A percentile compares a stretch with the other conserved stretches of the same genome.
These are phyloP conservation scores for Solanum okadae DNA, from an alignment of 257 asterid species.

Conservation along the genomic window DNA sequence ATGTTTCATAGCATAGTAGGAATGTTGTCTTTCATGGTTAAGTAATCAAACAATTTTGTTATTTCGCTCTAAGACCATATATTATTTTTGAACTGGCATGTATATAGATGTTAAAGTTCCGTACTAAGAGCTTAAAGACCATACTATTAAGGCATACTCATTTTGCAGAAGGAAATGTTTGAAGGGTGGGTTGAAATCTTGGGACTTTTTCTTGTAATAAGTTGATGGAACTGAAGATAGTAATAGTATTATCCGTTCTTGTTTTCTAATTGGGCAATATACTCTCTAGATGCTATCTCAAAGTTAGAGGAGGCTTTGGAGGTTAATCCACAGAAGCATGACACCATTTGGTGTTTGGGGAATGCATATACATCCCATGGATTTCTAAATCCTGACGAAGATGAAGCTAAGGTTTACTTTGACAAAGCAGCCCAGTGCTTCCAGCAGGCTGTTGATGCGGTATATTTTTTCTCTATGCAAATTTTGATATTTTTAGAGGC, in stretches of 20 bases:
- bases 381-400: slow-evolving; percentile 59
- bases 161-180: background rate
- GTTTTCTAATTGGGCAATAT: background rate
- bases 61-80: background rate
- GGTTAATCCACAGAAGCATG: slow-evolving; percentile 59
- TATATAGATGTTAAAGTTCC: background rate
- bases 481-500: background rate
- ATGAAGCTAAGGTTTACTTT: slow-evolving; percentile 51
- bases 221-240: background rate
- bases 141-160: background rate
- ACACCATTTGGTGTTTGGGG: slow-evolving; percentile 83
- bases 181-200: background rate
- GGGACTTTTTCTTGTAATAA: background rate
- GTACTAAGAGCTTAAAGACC: background rate
- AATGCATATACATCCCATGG: slow-evolving; percentile 79
- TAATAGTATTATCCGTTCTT: background rate
- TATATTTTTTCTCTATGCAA: background rate
- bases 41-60: background rate
- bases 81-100: background rate
- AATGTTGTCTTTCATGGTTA: background rate
- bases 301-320: slow-evolving; percentile 80
- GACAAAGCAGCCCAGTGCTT: slow-evolving; percentile 53
- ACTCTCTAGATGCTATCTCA: slow-evolving; percentile 54
- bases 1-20: background rate
- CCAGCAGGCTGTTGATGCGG: slow-evolving; percentile 67